Percentiles rank a stretch among this genome's conserved stretches.
Evolutionary conservation across 345 rosid species (phyloP).

Genomic region (Mallotus nudiflorus): DNA sequence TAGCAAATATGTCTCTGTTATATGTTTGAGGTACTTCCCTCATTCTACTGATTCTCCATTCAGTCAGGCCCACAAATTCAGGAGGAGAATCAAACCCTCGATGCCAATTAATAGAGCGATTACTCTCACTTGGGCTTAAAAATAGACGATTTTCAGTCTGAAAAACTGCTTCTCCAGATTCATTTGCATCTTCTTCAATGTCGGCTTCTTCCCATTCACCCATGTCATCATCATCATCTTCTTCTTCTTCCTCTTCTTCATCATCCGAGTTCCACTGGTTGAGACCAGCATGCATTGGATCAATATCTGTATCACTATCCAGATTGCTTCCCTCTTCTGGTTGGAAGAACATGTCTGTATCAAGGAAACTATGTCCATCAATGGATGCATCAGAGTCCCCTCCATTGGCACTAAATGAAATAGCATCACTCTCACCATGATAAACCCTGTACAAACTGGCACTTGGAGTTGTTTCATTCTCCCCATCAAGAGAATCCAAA

Average conservation of each 20-base stretch:
- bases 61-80: slow-evolving; percentile 38
- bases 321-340: slow-evolving; percentile 50
- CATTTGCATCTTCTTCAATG: slow-evolving; percentile 43
- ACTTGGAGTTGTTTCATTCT: slow-evolving; percentile 65
- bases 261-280: slow-evolving; percentile 76
- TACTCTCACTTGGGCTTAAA: slow-evolving; percentile 51
- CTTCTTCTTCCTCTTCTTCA: slow-evolving; percentile 43
- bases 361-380: slow-evolving; percentile 55
- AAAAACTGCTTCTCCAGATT: slow-evolving; percentile 27
- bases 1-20: slow-evolving; percentile 33
- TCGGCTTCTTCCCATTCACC: slow-evolving; percentile 67
- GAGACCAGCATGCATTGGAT: slow-evolving; percentile 87
- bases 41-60: slow-evolving; percentile 42
- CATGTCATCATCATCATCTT: slow-evolving; percentile 43
- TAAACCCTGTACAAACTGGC: slow-evolving; percentile 46
- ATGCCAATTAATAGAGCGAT: slow-evolving; percentile 32
- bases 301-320: slow-evolving; percentile 81
- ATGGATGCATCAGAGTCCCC: slow-evolving; percentile 84
- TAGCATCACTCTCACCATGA: slow-evolving; percentile 59
- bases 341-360: slow-evolving; percentile 48
- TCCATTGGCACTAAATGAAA: slow-evolving; percentile 67
- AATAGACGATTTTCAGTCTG: slow-evolving; percentile 31
- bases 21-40: slow-evolving; percentile 43
- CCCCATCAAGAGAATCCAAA: slow-evolving; percentile 53
- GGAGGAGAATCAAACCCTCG: slow-evolving; percentile 39